phyloP scores from a whole-genome alignment of 345 rosid genomes.

The Trapa bicornis region DNA sequence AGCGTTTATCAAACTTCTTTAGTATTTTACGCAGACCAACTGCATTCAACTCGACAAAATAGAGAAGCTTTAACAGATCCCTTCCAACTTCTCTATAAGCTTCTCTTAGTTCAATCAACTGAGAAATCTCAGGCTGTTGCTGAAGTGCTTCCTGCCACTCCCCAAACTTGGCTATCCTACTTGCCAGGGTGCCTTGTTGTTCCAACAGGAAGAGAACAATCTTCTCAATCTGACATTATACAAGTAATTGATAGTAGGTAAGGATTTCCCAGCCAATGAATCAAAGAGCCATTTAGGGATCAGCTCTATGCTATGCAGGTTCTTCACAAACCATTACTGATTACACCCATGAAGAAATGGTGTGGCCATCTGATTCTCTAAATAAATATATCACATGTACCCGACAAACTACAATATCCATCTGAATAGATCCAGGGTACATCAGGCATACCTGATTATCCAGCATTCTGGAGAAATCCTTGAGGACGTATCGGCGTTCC shows the following conservation, averaged over 20 bases:
- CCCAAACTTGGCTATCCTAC: conserved; percentile 54
- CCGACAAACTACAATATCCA: neutral
- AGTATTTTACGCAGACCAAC: conserved; percentile 90
- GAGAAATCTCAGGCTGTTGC: conserved; percentile 51
- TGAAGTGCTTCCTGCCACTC: conserved; percentile 54
- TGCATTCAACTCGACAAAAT: conserved; percentile 88
- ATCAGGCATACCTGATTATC: conserved; percentile 56
- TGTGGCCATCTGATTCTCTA: neutral
- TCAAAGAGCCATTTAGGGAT: neutral
- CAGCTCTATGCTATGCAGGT: neutral
- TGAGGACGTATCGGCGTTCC: conserved; percentile 77
- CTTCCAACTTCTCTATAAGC: conserved; percentile 55
- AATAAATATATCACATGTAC: neutral
- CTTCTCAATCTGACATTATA: conserved; percentile 64
- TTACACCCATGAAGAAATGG: neutral
- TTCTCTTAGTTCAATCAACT: conserved; percentile 52
- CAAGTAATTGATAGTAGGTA: neutral
- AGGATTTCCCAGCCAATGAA: neutral
- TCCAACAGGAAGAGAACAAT: conserved; percentile 90
- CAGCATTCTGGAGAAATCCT: conserved; percentile 95
- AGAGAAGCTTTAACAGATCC: conserved; percentile 76
- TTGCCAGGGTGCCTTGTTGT: conserved; percentile 81
- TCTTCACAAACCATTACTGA: neutral
- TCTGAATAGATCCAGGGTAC: neutral
- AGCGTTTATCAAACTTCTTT: conserved; percentile 94